Percentiles rank a stretch among this genome's conserved stretches.
These are phyloP conservation scores for Candolleomyces eurysporus DNA, from an alignment of 768 basidiomycete species.

Conservation along the genomic window DNA sequence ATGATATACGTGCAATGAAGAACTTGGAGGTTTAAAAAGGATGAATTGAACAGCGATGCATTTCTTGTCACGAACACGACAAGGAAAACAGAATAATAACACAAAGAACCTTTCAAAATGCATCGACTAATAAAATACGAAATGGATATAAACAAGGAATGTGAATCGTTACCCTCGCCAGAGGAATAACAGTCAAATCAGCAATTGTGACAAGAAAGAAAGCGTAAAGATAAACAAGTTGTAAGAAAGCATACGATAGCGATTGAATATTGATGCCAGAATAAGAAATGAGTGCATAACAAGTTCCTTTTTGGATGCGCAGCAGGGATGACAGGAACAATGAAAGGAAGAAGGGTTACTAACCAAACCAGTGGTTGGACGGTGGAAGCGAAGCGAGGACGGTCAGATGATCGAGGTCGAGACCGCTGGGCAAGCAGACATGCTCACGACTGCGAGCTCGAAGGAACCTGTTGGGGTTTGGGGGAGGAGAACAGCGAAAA, in stretches of 20 bases:
- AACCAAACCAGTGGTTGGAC: neutral
- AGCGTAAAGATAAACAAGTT: neutral
- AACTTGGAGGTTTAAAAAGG: neutral
- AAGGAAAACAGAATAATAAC: neutral
- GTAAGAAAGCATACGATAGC: constrained; percentile 8
- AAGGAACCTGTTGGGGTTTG: constrained; percentile 2
- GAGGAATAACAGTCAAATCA: neutral
- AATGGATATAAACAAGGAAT: neutral
- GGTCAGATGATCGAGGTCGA: neutral
- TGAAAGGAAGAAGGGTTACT: neutral
- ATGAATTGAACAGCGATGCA: neutral
- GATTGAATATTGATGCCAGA: neutral
- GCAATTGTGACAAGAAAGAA: neutral
- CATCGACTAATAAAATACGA: neutral
- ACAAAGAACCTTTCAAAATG: neutral
- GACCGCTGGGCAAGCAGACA: neutral
- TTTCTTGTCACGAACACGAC: neutral
- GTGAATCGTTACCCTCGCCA: neutral
- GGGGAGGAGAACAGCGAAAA: constrained; percentile 67
- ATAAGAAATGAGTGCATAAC: neutral
- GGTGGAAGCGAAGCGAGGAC: neutral
- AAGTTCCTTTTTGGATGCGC: neutral
- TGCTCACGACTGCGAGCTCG: neutral
- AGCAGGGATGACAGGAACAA: neutral
- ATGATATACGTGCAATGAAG: neutral